Base-by-base conservation (phyloP, 2,329 filamentous ascomycete species). In the Colletotrichum lindemuthianum region DNA sequence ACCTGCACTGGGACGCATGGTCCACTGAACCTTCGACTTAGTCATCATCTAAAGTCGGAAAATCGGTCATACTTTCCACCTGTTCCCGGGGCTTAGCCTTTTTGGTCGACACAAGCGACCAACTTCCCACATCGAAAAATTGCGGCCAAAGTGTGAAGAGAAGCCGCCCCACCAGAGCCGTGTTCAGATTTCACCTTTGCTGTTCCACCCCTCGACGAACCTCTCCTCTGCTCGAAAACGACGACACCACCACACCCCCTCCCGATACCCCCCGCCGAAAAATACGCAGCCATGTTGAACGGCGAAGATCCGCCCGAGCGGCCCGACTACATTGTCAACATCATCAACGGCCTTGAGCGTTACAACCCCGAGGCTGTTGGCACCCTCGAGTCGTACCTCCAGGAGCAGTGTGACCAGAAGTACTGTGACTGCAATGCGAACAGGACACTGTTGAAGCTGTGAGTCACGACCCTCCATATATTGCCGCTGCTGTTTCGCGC, bases 361-460 rank as follows among this genome's bases (percentile, higher is more conserved):
- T 99, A 99, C 85, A 99, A 99, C 81, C 96, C 96, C 45, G 96
- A 99, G 84, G 97, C 96, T 55, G 97, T 96, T 53, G 88, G 88
- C 68, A 86, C 92, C 70, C 96, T 99, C 79, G 95, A 99, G 86
- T 91, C 92, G 78, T 99, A 99, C 81, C 90, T 99, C 68, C 86
- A 87, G 75, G 90, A 93, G 80, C 96, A 99, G 83, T 99, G 96
- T 85, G 95, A 98, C 81, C 90, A 92, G 79, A 91, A 93, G 82
- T 94, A 91, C 72, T 94, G 93, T 81, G 96, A 99, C 81, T 92
- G 91, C 85, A 98, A 97, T 81, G 93, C 96, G 73, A 99, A 98
- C 83, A 84, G 97, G 78, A 96, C 96, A 52, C 84, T 99, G 69
- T 79, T 99, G 81, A 99, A 99, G 84, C 87, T 99, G 96, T 99